Evolutionary conservation across 176 grass and related monocot species (phyloP).

Genomic region (Carex parvula): DNA sequence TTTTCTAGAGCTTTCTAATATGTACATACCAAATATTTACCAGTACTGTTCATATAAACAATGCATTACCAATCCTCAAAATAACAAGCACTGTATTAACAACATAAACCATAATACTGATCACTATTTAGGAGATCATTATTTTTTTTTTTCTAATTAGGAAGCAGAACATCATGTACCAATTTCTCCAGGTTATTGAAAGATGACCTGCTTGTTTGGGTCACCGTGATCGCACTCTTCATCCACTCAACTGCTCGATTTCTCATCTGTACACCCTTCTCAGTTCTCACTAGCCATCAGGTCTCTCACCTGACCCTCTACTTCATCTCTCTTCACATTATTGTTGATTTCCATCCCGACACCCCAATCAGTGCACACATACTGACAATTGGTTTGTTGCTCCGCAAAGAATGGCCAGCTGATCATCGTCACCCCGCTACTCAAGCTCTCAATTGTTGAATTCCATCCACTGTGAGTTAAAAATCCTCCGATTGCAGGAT

Average conservation of each 20-base stretch:
- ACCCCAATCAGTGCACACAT: constrained; percentile 43
- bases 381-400: constrained; percentile 53
- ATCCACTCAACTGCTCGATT: constrained; percentile 35
- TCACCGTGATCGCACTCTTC: constrained; percentile 31
- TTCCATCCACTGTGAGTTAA: constrained; percentile 83
- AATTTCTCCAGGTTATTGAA: constrained; percentile 12
- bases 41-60: neutral
- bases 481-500: constrained; percentile 45
- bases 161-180: constrained; percentile 9
- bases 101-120: neutral
- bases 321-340: constrained; percentile 44
- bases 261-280: constrained; percentile 44
- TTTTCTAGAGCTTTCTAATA: too few species aligned
- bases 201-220: constrained; percentile 28
- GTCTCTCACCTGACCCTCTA: constrained; percentile 42
- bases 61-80: neutral
- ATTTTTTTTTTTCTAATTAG: neutral
- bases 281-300: constrained; percentile 38
- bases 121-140: neutral
- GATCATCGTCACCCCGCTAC: constrained; percentile 51
- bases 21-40: neutral
- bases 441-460: constrained; percentile 54
- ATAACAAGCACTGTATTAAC: neutral
- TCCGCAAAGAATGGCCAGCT: constrained; percentile 73
- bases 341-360: constrained; percentile 43